These are phyloP conservation scores for Coprinopsis marcescibilis DNA, from an alignment of 768 basidiomycete genomes.

Conservation along the genomic window DNA sequence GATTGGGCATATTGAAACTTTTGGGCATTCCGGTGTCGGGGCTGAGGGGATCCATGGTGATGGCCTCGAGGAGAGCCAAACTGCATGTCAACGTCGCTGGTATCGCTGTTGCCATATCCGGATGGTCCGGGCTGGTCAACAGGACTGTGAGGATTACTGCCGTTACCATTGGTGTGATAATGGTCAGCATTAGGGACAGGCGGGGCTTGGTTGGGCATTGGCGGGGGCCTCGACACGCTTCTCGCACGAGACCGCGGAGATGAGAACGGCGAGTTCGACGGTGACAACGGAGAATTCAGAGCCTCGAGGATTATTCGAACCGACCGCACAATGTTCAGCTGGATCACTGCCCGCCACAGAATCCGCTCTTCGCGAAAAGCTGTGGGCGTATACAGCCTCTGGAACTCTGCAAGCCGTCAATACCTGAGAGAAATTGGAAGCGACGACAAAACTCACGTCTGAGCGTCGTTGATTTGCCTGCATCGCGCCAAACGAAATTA, in stretches of 20 bases:
- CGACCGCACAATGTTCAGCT: slow-evolving; percentile 76
- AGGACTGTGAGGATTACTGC: slow-evolving; percentile 7
- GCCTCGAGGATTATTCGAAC: slow-evolving; percentile 69
- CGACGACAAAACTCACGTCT: slow-evolving; percentile 50
- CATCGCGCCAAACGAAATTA: slow-evolving; percentile 10
- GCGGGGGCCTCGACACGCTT: slow-evolving; percentile 27
- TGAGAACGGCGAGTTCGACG: slow-evolving; percentile 29
- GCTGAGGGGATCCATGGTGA: neutral
- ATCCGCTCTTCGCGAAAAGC: slow-evolving; percentile 72
- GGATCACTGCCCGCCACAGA: slow-evolving; percentile 80
- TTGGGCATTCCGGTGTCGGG: slow-evolving; percentile 10
- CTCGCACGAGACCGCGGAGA: slow-evolving; percentile 31
- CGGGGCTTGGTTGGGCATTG: slow-evolving; percentile 16
- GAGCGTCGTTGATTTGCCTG: slow-evolving; percentile 78
- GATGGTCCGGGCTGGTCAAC: neutral
- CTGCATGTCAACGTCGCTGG: slow-evolving; percentile 17
- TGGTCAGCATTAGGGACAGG: slow-evolving; percentile 9
- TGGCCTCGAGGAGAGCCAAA: slow-evolving; percentile 16
- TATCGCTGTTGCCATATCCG: slow-evolving; percentile 6
- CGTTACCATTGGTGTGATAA: slow-evolving; percentile 15
- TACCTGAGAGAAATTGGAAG: neutral
- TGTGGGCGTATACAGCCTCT: slow-evolving; percentile 66
- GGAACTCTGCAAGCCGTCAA: slow-evolving; percentile 54
- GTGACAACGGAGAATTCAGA: slow-evolving; percentile 27
- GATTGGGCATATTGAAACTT: slow-evolving; percentile 17